phyloP scores from a whole-genome alignment of 495 filamentous ascomycete genomes.

The Xylaria nigripes region DNA sequence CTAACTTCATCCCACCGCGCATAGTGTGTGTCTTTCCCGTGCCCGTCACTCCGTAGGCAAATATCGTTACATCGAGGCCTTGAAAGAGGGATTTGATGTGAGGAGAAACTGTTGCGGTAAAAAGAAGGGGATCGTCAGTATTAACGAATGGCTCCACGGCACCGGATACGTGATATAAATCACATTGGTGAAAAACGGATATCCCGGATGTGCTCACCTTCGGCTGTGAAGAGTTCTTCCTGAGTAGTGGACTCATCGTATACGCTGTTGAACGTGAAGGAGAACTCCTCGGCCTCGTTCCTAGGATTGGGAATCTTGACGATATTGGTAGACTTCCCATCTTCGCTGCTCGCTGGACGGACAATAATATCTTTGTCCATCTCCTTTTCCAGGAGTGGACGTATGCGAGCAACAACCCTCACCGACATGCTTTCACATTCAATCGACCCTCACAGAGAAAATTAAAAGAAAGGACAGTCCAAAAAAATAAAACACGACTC shows the following conservation, averaged over 20 bases:
- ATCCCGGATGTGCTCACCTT: conserved; percentile 50
- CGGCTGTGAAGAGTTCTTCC: conserved; percentile 76
- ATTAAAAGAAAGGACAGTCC: background rate
- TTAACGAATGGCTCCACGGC: background rate
- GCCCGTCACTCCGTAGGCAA: conserved; percentile 92
- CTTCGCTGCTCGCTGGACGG: conserved; percentile 47
- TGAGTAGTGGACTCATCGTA: conserved; percentile 75
- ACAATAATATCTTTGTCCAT: conserved; percentile 79
- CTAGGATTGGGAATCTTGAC: conserved; percentile 93
- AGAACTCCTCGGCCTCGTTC: conserved; percentile 82
- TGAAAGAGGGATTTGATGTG: conserved; percentile 85
- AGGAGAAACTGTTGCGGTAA: conserved; percentile 35
- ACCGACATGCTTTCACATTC: conserved; percentile 48
- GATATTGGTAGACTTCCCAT: conserved; percentile 51
- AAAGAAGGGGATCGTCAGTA: background rate
- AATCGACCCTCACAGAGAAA: background rate
- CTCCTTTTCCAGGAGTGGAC: conserved; percentile 78
- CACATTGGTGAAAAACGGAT: background rate
- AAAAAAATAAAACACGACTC: background rate
- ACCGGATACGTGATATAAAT: background rate
- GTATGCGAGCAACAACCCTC: conserved; percentile 79
- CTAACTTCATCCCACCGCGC: conserved; percentile 83
- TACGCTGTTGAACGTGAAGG: conserved; percentile 91
- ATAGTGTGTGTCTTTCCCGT: conserved; percentile 98
- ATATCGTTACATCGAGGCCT: conserved; percentile 87